phyloP scores from a whole-genome alignment of 306 rosid genomes.

The Prunus persica region DNA sequence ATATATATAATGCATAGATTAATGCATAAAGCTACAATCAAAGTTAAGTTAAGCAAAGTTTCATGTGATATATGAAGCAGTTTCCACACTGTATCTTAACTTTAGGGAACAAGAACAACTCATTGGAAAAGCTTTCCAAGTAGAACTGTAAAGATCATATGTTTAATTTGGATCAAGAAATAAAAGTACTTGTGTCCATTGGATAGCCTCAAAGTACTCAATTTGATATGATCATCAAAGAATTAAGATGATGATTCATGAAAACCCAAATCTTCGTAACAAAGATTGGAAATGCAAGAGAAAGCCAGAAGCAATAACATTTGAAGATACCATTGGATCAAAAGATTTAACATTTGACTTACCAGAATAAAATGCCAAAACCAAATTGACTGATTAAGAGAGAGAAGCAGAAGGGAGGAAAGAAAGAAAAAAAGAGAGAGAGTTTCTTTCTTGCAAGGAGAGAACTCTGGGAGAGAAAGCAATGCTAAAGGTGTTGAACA shows the following conservation, averaged over 20 bases:
- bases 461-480: slow-evolving; percentile 21
- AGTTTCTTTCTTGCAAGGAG: slow-evolving; percentile 25
- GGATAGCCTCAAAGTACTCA: too few species aligned
- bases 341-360: slow-evolving; percentile 19
- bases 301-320: background rate
- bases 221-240: background rate
- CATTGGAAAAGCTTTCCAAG: slow-evolving; percentile 16
- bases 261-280: background rate
- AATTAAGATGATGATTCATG: background rate
- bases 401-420: slow-evolving; percentile 2
- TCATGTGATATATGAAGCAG: slow-evolving; percentile 25
- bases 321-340: background rate
- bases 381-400: background rate
- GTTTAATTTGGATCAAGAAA: background rate
- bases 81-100: slow-evolving; percentile 25
- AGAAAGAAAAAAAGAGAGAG: slow-evolving; percentile 26
- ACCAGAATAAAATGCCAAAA: slow-evolving; percentile 32
- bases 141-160: slow-evolving; percentile 2
- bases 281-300: slow-evolving; percentile 20
- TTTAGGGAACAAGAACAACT: slow-evolving; percentile 31
- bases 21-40: slow-evolving; percentile 14
- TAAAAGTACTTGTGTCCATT: background rate
- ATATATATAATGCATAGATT: background rate
- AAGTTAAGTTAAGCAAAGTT: slow-evolving; percentile 16
- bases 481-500: slow-evolving; percentile 18